Base-by-base conservation (phyloP, 257 asterid genomes). In the Lantana camara region DNA sequence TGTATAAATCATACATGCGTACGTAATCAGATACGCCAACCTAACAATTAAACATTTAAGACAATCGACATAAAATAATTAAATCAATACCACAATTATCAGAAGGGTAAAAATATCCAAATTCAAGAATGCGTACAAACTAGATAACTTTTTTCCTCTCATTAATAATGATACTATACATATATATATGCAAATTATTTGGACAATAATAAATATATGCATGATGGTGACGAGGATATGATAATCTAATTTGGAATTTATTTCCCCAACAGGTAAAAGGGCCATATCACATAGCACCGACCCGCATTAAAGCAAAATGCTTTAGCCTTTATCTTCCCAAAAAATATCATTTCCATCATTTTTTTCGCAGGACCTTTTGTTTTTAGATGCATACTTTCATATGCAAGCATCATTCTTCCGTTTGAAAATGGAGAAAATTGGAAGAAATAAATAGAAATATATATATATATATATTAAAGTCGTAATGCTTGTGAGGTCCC, bases 341-440 rank as follows among this genome's bases (percentile, higher is more conserved):
- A 52, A 60, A 27, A 51, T 51, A 64, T 65, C 64, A 67, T 66
- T 60, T 69, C 44, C 32, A 74, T 69, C 71, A 49, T 75, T 64
- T 54, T 34, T 52, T 75, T 58, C 21, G 24, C 59, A 32, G 57
- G 61, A 74, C 83, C 69, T 71, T 73, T 53, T 63, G n/a, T n/a
- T n/a, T n/a, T n/a, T n/a, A n/a, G 40, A 27, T 19, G n/a, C n/a
- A n/a, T 41, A 60, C 63, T 70, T 70, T 64, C 73, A 64, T 63
- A 51, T 41, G 46, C 64, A 69, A 40, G 72, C 77, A 73, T 76
- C 82, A 80, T 76, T 80, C 71, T 29, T 64, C 47, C 22, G 71
- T 75, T 63, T 64, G 51, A 78, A 78, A 74, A 75, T 58, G 13
- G 47, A 20, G n/a, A 58, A 60, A 57, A n/a, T n/a, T n/a, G n/a